Percentiles rank a stretch among this genome's conserved stretches.
These are phyloP conservation scores for Dianthus caryophyllus DNA, from an alignment of 148 eudicot species.

Conservation along the genomic window DNA sequence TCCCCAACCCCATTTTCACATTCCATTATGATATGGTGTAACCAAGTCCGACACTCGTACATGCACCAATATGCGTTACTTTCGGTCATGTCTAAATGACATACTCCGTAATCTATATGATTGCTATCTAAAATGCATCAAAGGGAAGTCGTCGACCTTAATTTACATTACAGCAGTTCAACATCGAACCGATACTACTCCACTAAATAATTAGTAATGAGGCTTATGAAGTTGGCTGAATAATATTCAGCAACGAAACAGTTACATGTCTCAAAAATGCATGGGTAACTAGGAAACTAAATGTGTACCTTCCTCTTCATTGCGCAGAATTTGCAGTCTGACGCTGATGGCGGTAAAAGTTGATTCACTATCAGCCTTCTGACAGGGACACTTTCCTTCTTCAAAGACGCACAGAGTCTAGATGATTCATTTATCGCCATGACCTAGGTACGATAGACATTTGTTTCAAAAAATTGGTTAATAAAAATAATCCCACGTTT, in stretches of 20 bases:
- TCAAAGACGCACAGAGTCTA: conserved; percentile 78
- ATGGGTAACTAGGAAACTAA: background rate
- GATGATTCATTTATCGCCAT: conserved; percentile 95
- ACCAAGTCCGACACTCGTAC: no score
- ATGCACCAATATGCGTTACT: no score
- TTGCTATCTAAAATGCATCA: background rate
- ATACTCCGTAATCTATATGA: background rate
- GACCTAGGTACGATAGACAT: conserved; percentile 39
- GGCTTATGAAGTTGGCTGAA: background rate
- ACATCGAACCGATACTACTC: conserved; percentile 1
- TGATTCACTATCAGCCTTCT: conserved; percentile 91
- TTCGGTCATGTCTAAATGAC: no score
- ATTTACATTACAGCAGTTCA: background rate
- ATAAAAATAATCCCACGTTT: background rate
- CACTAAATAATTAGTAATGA: background rate
- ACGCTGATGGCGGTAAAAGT: conserved; percentile 86
- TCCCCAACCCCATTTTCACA: no score
- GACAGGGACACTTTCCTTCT: conserved; percentile 88
- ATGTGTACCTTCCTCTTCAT: conserved; percentile 81
- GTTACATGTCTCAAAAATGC: background rate
- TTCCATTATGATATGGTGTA: no score
- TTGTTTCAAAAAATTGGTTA: background rate
- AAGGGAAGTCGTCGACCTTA: no score
- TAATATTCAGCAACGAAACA: no score
- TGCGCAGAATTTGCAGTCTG: conserved; percentile 95